Conservation (phyloP, 2,329 filamentous ascomycete species). For the Ceratocystis albifundus region DNA sequence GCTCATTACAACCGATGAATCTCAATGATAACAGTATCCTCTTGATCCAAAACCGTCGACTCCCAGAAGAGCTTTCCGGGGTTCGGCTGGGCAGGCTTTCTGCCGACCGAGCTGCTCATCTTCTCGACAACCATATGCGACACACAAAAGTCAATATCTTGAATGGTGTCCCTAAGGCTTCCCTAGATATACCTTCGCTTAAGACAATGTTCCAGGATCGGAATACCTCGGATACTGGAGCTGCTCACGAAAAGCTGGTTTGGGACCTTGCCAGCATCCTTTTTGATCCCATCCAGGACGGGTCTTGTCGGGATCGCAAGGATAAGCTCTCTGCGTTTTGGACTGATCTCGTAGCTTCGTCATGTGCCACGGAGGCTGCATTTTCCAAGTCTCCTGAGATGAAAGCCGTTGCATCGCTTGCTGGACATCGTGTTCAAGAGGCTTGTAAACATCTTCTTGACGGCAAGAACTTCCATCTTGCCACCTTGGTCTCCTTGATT, state of each 20-base stretch:
- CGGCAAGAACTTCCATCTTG: conserved; percentile 70
- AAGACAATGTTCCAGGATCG: conserved; percentile 35
- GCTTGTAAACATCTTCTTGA: conserved; percentile 71
- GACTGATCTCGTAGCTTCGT: conserved; percentile 52
- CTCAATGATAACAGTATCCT: conserved; percentile 26
- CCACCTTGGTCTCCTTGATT: conserved; percentile 71
- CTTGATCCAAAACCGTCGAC: conserved; percentile 42
- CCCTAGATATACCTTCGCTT: conserved; percentile 33
- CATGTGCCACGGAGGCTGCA: conserved; percentile 43
- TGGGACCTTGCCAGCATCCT: conserved; percentile 83
- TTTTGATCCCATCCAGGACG: conserved; percentile 53
- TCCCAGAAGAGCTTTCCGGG: conserved; percentile 53
- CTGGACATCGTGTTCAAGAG: conserved; percentile 65
- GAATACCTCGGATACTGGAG: conserved; percentile 35
- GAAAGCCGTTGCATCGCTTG: conserved; percentile 69
- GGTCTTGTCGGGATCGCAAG: conserved; percentile 36
- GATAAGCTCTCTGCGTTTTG: conserved; percentile 57
- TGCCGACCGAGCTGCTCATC: conserved; percentile 44
- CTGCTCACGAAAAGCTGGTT: conserved; percentile 56
- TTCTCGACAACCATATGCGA: conserved; percentile 44
- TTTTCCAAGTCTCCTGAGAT: conserved; percentile 60
- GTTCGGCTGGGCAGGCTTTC: conserved; percentile 54
- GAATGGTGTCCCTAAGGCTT: conserved; percentile 50
- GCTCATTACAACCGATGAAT: neutral
- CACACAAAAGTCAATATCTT: conserved; percentile 43